Evolutionary conservation across 2,329 filamentous ascomycete genomes (phyloP).

Genomic region (Venturia asperata): DNA sequence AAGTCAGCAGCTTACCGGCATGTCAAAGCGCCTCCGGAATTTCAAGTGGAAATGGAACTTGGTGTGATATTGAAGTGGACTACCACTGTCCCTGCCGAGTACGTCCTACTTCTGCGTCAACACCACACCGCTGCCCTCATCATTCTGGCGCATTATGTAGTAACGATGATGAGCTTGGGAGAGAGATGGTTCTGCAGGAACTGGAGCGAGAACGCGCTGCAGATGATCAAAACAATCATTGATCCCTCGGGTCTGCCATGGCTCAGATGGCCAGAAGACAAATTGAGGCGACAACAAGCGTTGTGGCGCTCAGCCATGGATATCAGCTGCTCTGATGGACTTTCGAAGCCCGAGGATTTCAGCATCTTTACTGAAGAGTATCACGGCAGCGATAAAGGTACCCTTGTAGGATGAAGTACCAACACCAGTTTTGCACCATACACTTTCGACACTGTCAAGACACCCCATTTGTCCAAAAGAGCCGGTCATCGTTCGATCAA

Average conservation of each 20-base stretch:
- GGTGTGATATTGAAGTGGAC: slow-evolving; percentile 14
- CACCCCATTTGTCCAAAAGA: no score
- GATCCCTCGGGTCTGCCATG: not conserved
- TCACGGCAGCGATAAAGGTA: not conserved
- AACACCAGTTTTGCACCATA: no score
- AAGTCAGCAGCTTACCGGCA: not conserved
- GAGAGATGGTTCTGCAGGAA: slow-evolving; percentile 10
- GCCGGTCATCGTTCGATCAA: no score
- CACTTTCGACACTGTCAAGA: no score
- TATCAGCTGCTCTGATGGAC: not conserved
- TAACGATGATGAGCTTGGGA: slow-evolving; percentile 1
- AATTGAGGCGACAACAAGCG: slow-evolving; percentile 9
- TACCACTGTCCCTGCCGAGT: not conserved
- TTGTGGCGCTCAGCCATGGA: not conserved
- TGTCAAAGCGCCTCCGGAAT: not conserved
- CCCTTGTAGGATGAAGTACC: not conserved
- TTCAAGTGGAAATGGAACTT: not conserved
- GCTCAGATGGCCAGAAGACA: slow-evolving; percentile 13
- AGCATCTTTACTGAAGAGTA: not conserved
- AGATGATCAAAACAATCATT: slow-evolving; percentile 3
- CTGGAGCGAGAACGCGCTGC: slow-evolving; percentile 10
- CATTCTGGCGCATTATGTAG: slow-evolving; percentile 11
- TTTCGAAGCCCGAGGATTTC: not conserved
- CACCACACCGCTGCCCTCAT: slow-evolving; percentile 10
- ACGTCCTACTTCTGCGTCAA: not conserved